Evolutionary conservation across 1,284 basidiomycete species (phyloP).

Genomic region (Papiliotrema fonsecae): DNA sequence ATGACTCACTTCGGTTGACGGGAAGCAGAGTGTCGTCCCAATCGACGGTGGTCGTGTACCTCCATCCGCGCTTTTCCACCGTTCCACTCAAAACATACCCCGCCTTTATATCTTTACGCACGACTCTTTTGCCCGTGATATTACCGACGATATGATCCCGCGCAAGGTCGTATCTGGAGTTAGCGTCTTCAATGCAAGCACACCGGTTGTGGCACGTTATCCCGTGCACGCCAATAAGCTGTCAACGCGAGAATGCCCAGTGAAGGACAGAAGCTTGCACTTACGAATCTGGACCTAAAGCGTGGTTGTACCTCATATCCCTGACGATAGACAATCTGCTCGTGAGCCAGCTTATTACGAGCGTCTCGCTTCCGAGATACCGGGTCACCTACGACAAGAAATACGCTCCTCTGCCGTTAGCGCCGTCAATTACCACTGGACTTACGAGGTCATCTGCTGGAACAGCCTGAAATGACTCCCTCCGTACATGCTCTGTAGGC

Average conservation of each 20-base stretch:
- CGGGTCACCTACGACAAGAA: constrained; percentile 1
- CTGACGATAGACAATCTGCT: not conserved
- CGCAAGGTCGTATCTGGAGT: constrained; percentile 1
- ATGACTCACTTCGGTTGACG: not conserved
- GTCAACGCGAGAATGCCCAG: too few relatives aligned
- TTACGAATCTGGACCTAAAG: not conserved
- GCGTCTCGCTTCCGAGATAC: not conserved
- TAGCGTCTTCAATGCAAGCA: not conserved
- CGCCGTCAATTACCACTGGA: not conserved
- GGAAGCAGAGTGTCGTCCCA: not conserved
- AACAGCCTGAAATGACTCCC: constrained; percentile 19
- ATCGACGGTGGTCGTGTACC: constrained; percentile 2
- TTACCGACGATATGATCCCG: constrained; percentile 3
- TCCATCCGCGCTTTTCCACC: not conserved
- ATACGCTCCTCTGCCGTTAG: not conserved
- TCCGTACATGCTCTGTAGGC: constrained; percentile 18
- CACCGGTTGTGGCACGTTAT: not conserved
- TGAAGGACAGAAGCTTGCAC: not conserved
- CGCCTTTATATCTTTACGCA: not conserved
- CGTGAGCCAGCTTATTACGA: not conserved
- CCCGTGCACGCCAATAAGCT: too few relatives aligned
- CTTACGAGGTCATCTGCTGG: constrained; percentile 14
- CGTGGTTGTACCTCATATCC: not conserved
- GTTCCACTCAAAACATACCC: not conserved
- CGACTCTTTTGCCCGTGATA: not conserved